phyloP scores from a whole-genome alignment of 2,329 filamentous ascomycete species.

The Chaetomium globosum region DNA sequence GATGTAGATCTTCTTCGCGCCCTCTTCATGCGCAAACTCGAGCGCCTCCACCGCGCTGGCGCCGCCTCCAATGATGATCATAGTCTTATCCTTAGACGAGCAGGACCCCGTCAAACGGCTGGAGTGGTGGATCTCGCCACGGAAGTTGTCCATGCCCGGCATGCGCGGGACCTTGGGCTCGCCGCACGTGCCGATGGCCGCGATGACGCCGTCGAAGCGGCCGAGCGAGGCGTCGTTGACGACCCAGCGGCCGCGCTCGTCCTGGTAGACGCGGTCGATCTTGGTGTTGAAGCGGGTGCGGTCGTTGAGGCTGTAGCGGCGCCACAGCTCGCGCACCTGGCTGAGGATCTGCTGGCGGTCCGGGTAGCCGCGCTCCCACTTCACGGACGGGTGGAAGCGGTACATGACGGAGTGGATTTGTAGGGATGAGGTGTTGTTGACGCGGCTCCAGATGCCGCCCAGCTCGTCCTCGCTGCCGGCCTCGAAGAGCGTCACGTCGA shows the following conservation, averaged over 20 bases:
- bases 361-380: constrained; percentile 76
- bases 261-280: constrained; percentile 70
- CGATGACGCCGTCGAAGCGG: constrained; percentile 76
- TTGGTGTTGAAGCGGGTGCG: constrained; percentile 72
- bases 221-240: constrained; percentile 73
- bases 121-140: constrained; percentile 74
- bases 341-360: constrained; percentile 73
- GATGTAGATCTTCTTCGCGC: constrained; percentile 70
- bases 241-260: constrained; percentile 71
- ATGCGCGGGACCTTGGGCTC: constrained; percentile 72
- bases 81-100: constrained; percentile 68
- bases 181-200: constrained; percentile 78
- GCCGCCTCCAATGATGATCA: constrained; percentile 76
- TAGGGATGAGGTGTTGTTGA: constrained; percentile 79
- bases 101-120: constrained; percentile 66
- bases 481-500: constrained; percentile 80
- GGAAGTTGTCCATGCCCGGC: constrained; percentile 70
- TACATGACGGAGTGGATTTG: constrained; percentile 89
- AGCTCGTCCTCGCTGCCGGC: constrained; percentile 65
- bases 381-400: constrained; percentile 78
- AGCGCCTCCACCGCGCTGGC: constrained; percentile 81
- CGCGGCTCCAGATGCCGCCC: constrained; percentile 80
- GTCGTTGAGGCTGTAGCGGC: constrained; percentile 69
- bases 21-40: constrained; percentile 71
- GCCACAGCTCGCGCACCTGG: constrained; percentile 73